These are phyloP conservation scores for Pseudocercospora eumusae DNA, from an alignment of 2,329 filamentous ascomycete species.

Conservation along the genomic window DNA sequence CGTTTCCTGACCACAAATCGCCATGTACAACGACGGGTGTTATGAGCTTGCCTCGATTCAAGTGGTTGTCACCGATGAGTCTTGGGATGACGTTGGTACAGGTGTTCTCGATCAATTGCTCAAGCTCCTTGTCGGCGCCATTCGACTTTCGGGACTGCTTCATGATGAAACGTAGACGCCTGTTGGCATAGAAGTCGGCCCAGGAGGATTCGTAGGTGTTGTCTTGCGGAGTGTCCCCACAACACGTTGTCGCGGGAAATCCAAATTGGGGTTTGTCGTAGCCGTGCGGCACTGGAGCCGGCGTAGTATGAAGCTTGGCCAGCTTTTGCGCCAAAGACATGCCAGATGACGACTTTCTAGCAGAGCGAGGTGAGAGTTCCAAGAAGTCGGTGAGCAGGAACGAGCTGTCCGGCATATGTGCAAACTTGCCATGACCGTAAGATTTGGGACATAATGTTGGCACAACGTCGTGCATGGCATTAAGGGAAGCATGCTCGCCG, in stretches of 20 bases:
- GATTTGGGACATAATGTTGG: slow-evolving; percentile 75
- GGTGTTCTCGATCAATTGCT: slow-evolving; percentile 64
- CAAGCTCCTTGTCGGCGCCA: slow-evolving; percentile 64
- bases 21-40: slow-evolving; percentile 84
- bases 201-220: slow-evolving; percentile 73
- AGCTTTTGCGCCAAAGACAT: slow-evolving; percentile 71
- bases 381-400: slow-evolving; percentile 78
- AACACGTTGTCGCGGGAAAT: slow-evolving; percentile 82
- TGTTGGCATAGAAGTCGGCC: slow-evolving; percentile 83
- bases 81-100: slow-evolving; percentile 69
- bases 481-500: slow-evolving; percentile 81
- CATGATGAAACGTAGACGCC: slow-evolving; percentile 68
- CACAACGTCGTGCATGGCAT: slow-evolving; percentile 72
- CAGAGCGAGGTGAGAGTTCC: slow-evolving; percentile 55
- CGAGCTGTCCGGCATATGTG: slow-evolving; percentile 50
- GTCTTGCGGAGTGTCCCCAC: slow-evolving; percentile 79
- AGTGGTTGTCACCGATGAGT: slow-evolving; percentile 67
- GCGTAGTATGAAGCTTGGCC: slow-evolving; percentile 73
- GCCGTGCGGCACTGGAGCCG: slow-evolving; percentile 65
- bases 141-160: slow-evolving; percentile 60
- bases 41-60: slow-evolving; percentile 63
- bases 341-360: slow-evolving; percentile 41
- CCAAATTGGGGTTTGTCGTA: slow-evolving; percentile 69
- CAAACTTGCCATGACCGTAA: slow-evolving; percentile 67
- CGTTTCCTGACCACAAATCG: slow-evolving; percentile 92